Base-by-base conservation (phyloP, 2,329 filamentous ascomycete genomes). In the Xylariomycetidae sp. region DNA sequence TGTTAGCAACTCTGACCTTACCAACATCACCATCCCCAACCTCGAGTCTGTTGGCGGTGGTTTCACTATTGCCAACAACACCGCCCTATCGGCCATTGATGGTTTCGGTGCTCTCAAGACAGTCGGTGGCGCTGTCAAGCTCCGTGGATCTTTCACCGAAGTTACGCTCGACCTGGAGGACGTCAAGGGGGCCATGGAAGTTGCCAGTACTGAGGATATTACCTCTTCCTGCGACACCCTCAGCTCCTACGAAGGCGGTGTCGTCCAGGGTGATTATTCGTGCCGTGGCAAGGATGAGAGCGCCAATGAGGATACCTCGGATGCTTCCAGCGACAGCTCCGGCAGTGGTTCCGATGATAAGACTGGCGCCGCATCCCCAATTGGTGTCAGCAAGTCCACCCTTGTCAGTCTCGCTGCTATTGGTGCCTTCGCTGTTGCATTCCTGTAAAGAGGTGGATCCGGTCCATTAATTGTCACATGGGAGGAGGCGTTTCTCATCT, bases 11-110 rank as follows among this genome's bases (percentile, higher is more conserved):
- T 60, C 63, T 26, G 58, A 69, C 40, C 66, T 84, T 31, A 59
- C 66, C 58, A 95, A 94, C 75, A 72, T 96, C 63, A 80, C 82
- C 39, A 75, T 94, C 64, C 81, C 84, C 30, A 29, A 57, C 15
- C 72, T 97, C 28, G 72, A 69, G 46, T 73, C 65, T 34, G 74
- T 95, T 53, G 78, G 75, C 48, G 89, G 87, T 67, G 87, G 84
- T 59, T 77, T 94, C 59, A 80, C 84, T 50, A 78, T 98, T 56
- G 82, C 53, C 64, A 94, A 95, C 78, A 96, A 97, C 81, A 86
- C 87, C 41, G 68, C 70, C 36, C 74, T 96, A 20, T 50, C 63
- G 36, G 58, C 67, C 40, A 70, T 96, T 36, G 63, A 74, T 45
- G 78, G 77, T 20, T 85, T 97, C 65, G 72, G 74, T 41, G 58